These are phyloP conservation scores for Extremus antarcticus DNA, from an alignment of 495 filamentous ascomycete genomes.

Conservation along the genomic window DNA sequence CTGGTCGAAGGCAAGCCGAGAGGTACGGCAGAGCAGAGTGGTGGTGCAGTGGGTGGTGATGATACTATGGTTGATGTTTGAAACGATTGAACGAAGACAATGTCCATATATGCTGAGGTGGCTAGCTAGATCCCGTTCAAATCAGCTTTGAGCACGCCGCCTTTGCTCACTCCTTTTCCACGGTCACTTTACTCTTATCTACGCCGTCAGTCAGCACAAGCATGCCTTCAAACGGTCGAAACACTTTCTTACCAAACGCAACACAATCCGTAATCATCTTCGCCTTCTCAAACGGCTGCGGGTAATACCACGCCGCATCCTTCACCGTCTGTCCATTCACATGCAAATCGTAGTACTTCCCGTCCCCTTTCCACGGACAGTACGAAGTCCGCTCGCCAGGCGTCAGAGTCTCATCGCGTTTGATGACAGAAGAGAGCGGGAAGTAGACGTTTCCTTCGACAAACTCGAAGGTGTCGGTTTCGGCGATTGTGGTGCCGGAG, in stretches of 20 bases:
- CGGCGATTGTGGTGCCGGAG: slow-evolving; percentile 47
- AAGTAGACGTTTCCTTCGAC: slow-evolving; percentile 66
- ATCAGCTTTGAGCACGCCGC: neutral
- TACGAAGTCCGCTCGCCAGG: slow-evolving; percentile 35
- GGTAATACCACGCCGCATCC: slow-evolving; percentile 62
- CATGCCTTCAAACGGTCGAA: slow-evolving; percentile 3
- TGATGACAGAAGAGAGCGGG: slow-evolving; percentile 34
- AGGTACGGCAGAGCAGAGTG: slow-evolving; percentile 56
- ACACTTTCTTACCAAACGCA: slow-evolving; percentile 62
- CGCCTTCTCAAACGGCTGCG: slow-evolving; percentile 45
- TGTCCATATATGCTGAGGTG: too few relatives aligned
- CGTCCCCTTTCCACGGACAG: slow-evolving; percentile 63
- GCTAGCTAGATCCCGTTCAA: neutral
- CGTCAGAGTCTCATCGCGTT: slow-evolving; percentile 22
- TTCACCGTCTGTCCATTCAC: slow-evolving; percentile 35
- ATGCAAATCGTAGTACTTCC: slow-evolving; percentile 54
- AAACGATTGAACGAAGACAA: neutral
- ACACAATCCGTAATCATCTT: slow-evolving; percentile 50
- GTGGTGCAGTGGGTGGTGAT: slow-evolving; percentile 58
- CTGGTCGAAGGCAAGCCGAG: slow-evolving; percentile 79
- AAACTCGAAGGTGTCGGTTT: slow-evolving; percentile 49
- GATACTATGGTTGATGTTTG: slow-evolving; percentile 58
- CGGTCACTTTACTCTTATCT: neutral
- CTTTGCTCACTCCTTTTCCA: neutral
- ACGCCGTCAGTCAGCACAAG: neutral